Evolutionary conservation across 306 rosid genomes (phyloP).

Genomic region (Gastrolobium bilobum): DNA sequence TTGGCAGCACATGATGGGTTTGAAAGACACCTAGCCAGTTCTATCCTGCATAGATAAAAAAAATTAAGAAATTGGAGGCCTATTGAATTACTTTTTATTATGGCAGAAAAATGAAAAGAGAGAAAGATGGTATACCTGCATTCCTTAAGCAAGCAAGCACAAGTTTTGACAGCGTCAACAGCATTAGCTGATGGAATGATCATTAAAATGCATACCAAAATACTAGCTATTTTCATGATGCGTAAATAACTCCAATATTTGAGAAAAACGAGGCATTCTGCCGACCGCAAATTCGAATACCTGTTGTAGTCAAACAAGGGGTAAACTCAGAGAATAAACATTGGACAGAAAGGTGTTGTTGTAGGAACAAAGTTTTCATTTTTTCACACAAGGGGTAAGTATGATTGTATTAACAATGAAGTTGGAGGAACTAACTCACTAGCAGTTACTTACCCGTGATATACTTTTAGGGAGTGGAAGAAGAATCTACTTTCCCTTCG

Average conservation of each 20-base stretch:
- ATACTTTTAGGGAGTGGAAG: constrained; percentile 42
- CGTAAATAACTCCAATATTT: constrained; percentile 60
- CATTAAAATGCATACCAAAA: constrained; percentile 61
- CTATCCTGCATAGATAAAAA: too few relatives aligned
- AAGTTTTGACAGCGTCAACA: constrained; percentile 80
- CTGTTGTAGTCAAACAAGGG: constrained; percentile 39
- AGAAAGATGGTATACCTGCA: background rate
- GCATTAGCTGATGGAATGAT: constrained; percentile 75
- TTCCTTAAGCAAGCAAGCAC: too few relatives aligned
- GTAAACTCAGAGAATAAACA: background rate
- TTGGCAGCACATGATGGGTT: too few relatives aligned
- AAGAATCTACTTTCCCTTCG: too few relatives aligned
- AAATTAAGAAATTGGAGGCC: too few relatives aligned
- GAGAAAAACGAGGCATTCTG: constrained; percentile 39
- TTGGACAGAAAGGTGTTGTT: background rate
- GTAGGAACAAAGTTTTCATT: background rate
- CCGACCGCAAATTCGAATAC: constrained; percentile 38
- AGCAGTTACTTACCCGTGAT: constrained; percentile 51
- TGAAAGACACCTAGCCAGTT: too few relatives aligned
- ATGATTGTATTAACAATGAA: constrained; percentile 5
- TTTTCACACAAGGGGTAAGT: background rate
- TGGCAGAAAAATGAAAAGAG: constrained; percentile 2
- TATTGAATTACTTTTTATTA: background rate
- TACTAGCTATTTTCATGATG: constrained; percentile 53
- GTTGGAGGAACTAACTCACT: background rate